A percentile compares a stretch with the other conserved stretches of the same genome.
These are phyloP conservation scores for Pyracantha coccinea DNA, from an alignment of 331 rosid genomes.

Conservation along the genomic window DNA sequence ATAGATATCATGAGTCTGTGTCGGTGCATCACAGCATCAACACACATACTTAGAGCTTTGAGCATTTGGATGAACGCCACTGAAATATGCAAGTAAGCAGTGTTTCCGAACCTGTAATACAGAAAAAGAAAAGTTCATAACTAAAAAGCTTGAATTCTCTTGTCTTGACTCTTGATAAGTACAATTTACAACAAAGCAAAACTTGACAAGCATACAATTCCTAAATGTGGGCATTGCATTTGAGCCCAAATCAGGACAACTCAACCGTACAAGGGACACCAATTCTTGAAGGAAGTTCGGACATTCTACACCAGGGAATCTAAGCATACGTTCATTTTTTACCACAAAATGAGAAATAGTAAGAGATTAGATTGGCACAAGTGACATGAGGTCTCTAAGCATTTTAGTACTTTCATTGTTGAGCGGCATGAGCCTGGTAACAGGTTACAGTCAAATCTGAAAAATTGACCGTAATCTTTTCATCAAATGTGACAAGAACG, in stretches of 20 bases:
- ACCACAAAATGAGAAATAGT: not conserved
- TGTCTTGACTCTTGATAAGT: not conserved
- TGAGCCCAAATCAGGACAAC: not conserved
- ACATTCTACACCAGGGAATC: not conserved
- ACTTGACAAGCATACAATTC: not conserved
- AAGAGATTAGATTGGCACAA: not conserved
- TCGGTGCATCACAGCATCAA: not conserved
- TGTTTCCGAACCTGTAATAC: conserved; percentile 87
- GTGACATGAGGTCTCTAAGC: not conserved
- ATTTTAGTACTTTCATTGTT: not conserved
- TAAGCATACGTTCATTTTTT: not conserved
- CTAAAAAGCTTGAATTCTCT: not conserved
- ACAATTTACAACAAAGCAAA: not conserved
- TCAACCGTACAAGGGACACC: not conserved
- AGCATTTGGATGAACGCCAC: conserved; percentile 99
- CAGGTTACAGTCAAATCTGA: not conserved
- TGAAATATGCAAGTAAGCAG: conserved; percentile 91
- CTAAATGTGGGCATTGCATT: not conserved
- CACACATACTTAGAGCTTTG: conserved; percentile 77
- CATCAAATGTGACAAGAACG: not conserved
- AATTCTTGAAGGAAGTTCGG: not conserved
- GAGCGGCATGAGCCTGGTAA: not conserved
- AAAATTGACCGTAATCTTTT: not conserved
- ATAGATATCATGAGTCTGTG: not conserved
- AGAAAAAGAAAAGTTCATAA: not conserved